phyloP scores from a whole-genome alignment of 192 early-diverging fungal genomes.

The Coemansia sp. region DNA sequence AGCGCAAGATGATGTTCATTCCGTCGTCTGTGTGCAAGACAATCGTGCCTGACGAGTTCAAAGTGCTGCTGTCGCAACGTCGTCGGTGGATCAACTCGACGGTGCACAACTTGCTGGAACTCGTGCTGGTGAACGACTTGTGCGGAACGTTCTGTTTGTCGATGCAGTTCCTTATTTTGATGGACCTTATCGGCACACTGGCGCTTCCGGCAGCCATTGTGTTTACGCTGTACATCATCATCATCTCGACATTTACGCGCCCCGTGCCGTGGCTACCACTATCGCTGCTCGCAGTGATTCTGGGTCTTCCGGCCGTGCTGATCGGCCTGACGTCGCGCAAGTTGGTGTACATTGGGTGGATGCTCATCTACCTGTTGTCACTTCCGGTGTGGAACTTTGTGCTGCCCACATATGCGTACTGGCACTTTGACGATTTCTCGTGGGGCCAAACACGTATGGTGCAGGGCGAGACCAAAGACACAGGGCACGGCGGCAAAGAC shows the following conservation, averaged over 20 bases:
- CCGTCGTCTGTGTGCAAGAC: constrained; percentile 92
- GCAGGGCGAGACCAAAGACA: constrained; percentile 61
- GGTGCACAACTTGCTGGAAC: constrained; percentile 83
- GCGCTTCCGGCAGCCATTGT: constrained; percentile 88
- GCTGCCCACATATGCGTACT: constrained; percentile 73
- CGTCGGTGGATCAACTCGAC: constrained; percentile 97
- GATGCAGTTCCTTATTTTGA: constrained; percentile 95
- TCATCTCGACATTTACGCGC: constrained; percentile 61
- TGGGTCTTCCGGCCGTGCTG: constrained; percentile 74
- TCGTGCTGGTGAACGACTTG: constrained; percentile 78
- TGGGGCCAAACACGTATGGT: constrained; percentile 81
- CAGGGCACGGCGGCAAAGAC: constrained; percentile 63
- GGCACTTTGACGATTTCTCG: constrained; percentile 88
- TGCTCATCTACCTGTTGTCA: constrained; percentile 72
- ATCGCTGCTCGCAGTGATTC: constrained; percentile 65
- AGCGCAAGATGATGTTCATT: constrained; percentile 93
- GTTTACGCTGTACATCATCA: constrained; percentile 82
- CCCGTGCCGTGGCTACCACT: constrained; percentile 63
- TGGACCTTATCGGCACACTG: constrained; percentile 91
- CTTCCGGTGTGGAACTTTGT: constrained; percentile 82
- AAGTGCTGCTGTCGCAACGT: constrained; percentile 77
- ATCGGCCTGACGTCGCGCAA: constrained; percentile 82
- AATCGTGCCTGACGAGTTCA: constrained; percentile 84
- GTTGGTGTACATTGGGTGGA: constrained; percentile 78
- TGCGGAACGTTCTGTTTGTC: constrained; percentile 88